A percentile compares a stretch with the other conserved stretches of the same genome.
phyloP scores from a whole-genome alignment of 73 alveolate genomes.

The Effrenium voratum region DNA sequence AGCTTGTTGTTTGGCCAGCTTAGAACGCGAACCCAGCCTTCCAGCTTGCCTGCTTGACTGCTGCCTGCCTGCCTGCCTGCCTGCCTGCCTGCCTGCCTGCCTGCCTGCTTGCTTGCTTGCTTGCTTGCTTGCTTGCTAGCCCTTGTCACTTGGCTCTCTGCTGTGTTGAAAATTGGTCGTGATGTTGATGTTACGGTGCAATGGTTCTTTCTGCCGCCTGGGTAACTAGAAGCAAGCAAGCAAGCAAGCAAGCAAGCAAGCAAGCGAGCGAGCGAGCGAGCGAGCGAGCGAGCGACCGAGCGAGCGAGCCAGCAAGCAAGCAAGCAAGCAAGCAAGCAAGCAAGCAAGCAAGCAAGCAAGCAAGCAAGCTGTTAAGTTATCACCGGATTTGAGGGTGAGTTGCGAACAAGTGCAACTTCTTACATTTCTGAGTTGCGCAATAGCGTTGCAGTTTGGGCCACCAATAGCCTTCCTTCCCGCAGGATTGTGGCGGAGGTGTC shows the following conservation, averaged over 20 bases:
- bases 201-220: too few relatives aligned
- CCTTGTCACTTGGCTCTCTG: too few relatives aligned
- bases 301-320: not conserved
- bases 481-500: slow-evolving; percentile 14
- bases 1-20: too few relatives aligned
- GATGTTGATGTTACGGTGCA: too few relatives aligned
- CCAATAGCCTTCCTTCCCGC: not conserved
- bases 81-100: not conserved
- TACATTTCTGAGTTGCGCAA: not conserved
- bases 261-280: too few relatives aligned
- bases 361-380: not conserved
- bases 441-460: not conserved
- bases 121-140: not conserved
- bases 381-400: not conserved
- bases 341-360: not conserved
- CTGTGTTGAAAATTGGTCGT: too few relatives aligned
- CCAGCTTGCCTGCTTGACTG: not conserved
- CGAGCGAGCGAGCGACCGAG: not conserved
- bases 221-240: too few relatives aligned
- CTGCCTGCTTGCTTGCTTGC: not conserved
- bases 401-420: not conserved
- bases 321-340: not conserved
- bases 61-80: not conserved
- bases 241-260: too few relatives aligned
- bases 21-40: not conserved